These are phyloP conservation scores for Juncus effusus DNA, from an alignment of 176 grass and related monocot genomes.

Conservation along the genomic window DNA sequence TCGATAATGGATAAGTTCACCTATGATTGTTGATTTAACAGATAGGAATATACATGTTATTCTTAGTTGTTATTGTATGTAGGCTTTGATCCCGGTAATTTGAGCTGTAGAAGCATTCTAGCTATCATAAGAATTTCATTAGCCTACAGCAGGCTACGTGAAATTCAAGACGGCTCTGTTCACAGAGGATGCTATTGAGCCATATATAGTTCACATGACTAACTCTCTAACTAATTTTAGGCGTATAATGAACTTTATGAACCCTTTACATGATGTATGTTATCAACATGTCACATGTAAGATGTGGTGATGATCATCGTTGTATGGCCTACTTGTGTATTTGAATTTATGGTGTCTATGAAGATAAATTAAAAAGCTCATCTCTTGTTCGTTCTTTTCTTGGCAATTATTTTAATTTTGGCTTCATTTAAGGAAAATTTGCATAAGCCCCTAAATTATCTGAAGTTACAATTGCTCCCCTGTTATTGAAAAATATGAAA, in stretches of 20 bases:
- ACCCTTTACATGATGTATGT: background rate
- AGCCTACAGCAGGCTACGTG: background rate
- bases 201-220: slow-evolving; percentile 9
- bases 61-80: no score
- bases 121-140: background rate
- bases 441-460: no score
- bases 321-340: slow-evolving; percentile 22
- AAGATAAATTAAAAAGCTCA: background rate
- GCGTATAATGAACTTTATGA: slow-evolving; percentile 1
- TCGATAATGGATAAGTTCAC: slow-evolving; percentile 30
- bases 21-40: slow-evolving; percentile 5
- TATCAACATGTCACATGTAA: slow-evolving; percentile 15
- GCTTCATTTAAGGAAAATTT: no score
- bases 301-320: slow-evolving; percentile 15
- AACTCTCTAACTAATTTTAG: slow-evolving; percentile 21
- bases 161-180: slow-evolving; percentile 16
- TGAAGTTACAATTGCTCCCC: no score
- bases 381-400: no score
- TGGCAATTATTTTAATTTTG: no score
- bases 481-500: no score
- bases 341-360: background rate
- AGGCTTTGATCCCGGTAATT: slow-evolving; percentile 24
- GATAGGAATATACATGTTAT: no score
- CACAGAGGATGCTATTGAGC: slow-evolving; percentile 23
- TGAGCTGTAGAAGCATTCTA: background rate